These are phyloP conservation scores for Solanum appendiculatum DNA, from an alignment of 257 asterid genomes.

Conservation along the genomic window DNA sequence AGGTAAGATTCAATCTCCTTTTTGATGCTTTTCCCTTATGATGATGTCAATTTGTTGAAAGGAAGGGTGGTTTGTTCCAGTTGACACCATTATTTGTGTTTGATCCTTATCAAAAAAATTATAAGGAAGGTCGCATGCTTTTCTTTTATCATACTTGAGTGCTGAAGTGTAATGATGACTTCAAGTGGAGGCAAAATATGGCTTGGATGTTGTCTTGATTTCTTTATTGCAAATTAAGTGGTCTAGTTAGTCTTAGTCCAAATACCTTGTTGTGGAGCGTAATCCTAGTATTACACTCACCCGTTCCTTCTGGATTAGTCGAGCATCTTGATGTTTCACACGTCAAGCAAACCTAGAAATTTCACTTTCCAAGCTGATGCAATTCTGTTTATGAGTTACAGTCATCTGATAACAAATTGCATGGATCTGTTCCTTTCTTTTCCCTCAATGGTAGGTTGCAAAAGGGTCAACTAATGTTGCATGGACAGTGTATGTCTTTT, in stretches of 20 bases:
- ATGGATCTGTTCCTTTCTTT: not conserved
- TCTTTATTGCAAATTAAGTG: not conserved
- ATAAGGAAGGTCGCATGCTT: not conserved
- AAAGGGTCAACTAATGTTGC: not conserved
- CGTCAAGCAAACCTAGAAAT: not conserved
- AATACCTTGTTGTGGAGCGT: not conserved
- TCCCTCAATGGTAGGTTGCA: not conserved
- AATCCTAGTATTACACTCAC: not conserved
- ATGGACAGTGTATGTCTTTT: not conserved
- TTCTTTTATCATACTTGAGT: not conserved
- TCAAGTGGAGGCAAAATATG: slow-evolving; percentile 59
- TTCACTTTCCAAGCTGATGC: not conserved
- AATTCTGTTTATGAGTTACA: not conserved
- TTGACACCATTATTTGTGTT: not conserved
- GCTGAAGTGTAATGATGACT: not conserved
- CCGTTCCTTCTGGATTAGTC: not conserved
- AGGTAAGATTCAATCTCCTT: slow-evolving; percentile 33
- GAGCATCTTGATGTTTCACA: not conserved
- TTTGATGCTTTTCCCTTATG: not conserved
- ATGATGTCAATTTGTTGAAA: not conserved
- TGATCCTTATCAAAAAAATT: not conserved
- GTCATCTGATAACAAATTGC: not conserved
- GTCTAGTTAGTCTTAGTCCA: not conserved
- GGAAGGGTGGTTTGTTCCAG: not conserved
- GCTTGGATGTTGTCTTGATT: not conserved